These are phyloP conservation scores for Ophiocordyceps polyrhachis-furcata DNA, from an alignment of 2,329 filamentous ascomycete species.

Conservation along the genomic window DNA sequence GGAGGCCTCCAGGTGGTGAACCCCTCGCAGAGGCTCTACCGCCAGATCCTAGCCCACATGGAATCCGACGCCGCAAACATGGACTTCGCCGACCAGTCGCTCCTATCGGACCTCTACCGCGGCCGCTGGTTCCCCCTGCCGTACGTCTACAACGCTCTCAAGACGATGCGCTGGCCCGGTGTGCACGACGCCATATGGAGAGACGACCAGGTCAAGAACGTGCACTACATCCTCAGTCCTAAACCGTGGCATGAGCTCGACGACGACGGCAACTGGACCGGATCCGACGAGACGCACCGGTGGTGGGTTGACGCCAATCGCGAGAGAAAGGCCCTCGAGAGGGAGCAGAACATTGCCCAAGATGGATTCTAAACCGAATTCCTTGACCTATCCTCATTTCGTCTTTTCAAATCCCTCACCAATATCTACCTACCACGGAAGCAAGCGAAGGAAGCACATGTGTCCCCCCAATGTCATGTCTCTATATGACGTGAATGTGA, in stretches of 20 bases:
- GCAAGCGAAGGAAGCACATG: too few relatives aligned
- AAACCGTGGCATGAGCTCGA: constrained; percentile 42
- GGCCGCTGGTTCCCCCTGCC: constrained; percentile 38
- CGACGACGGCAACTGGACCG: constrained; percentile 21
- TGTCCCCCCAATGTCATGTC: too few relatives aligned
- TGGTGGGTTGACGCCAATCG: constrained; percentile 37
- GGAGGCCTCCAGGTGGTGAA: constrained; percentile 38
- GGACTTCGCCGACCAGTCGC: constrained; percentile 40
- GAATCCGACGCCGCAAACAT: constrained; percentile 24
- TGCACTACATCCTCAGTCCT: constrained; percentile 41
- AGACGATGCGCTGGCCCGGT: constrained; percentile 33
- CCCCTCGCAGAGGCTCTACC: constrained; percentile 27
- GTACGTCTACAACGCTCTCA: constrained; percentile 44
- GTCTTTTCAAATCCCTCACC: background rate
- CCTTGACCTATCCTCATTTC: background rate
- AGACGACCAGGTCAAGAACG: constrained; percentile 38
- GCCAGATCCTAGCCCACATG: constrained; percentile 32
- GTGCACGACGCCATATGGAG: constrained; percentile 38
- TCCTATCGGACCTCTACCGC: constrained; percentile 35
- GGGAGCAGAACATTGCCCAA: constrained; percentile 15
- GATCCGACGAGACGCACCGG: constrained; percentile 27
- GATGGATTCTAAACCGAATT: constrained; percentile 9
- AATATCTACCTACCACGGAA: background rate
- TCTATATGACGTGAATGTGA: too few relatives aligned
- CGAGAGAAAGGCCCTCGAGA: constrained; percentile 23